These are phyloP conservation scores for Penicillium ochrochloron DNA, from an alignment of 495 filamentous ascomycete genomes.

Conservation along the genomic window DNA sequence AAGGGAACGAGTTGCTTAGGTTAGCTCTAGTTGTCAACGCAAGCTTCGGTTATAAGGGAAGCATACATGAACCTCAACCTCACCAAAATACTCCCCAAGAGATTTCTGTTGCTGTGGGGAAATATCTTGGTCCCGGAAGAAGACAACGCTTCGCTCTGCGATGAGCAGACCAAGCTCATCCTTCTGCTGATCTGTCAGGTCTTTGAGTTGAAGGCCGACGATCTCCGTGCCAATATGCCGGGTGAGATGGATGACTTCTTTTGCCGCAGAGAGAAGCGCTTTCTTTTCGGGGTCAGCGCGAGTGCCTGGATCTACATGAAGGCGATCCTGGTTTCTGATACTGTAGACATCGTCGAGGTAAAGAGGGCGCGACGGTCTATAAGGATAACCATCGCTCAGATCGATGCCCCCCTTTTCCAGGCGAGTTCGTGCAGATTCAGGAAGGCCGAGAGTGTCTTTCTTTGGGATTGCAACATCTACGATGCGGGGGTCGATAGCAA, in stretches of 20 bases:
- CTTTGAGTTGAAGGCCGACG: conserved; percentile 69
- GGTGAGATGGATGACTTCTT: conserved; percentile 68
- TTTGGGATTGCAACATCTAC: conserved; percentile 61
- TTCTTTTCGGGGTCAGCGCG: conserved; percentile 72
- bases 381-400: conserved; percentile 67
- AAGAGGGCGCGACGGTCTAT: conserved; percentile 65
- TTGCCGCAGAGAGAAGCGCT: conserved; percentile 64
- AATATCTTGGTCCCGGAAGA: conserved; percentile 75
- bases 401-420: conserved; percentile 68
- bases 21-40: neutral
- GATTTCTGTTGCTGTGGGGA: conserved; percentile 69
- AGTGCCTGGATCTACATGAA: conserved; percentile 62
- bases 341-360: conserved; percentile 69
- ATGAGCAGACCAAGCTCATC: conserved; percentile 75
- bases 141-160: conserved; percentile 74
- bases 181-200: conserved; percentile 67
- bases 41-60: neutral
- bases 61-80: conserved; percentile 69
- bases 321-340: conserved; percentile 62
- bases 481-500: conserved; percentile 62
- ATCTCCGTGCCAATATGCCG: conserved; percentile 74
- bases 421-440: conserved; percentile 54
- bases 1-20: neutral
- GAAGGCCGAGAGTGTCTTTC: conserved; percentile 66
- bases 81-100: conserved; percentile 67